These are phyloP conservation scores for Corymbia maculata DNA, from an alignment of 345 rosid genomes.

Conservation along the genomic window DNA sequence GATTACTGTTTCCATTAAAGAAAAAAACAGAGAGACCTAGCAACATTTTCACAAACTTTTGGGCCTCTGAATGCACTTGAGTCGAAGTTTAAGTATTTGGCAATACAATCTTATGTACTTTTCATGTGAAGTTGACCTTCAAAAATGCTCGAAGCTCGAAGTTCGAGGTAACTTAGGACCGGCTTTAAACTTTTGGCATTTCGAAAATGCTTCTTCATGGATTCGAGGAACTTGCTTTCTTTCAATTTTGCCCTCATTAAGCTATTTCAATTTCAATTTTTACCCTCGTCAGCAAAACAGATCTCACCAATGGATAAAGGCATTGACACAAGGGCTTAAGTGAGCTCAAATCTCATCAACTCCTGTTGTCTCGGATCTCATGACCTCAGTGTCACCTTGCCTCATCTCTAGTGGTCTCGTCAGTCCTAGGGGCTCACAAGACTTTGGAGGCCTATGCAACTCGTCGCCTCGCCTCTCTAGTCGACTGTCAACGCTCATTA, in stretches of 20 bases:
- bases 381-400: accelerated
- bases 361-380: no score
- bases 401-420: neutral
- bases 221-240: neutral
- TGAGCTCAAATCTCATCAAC: neutral
- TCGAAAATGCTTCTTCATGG: neutral
- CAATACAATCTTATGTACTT: neutral
- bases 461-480: neutral
- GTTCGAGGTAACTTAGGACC: neutral
- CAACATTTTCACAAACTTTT: neutral
- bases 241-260: neutral
- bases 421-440: neutral
- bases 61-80: neutral
- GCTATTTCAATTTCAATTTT: neutral
- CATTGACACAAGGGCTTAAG: neutral
- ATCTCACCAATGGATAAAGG: neutral
- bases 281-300: neutral
- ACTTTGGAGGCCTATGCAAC: neutral
- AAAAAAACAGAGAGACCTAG: neutral
- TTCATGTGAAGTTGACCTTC: neutral
- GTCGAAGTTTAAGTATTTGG: no score
- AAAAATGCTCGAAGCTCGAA: neutral
- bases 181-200: neutral
- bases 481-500: no score
- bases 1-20: conserved; percentile 37